Evolutionary conservation across 495 filamentous ascomycete species (phyloP).

Genomic region (Rhypophila decipiens): DNA sequence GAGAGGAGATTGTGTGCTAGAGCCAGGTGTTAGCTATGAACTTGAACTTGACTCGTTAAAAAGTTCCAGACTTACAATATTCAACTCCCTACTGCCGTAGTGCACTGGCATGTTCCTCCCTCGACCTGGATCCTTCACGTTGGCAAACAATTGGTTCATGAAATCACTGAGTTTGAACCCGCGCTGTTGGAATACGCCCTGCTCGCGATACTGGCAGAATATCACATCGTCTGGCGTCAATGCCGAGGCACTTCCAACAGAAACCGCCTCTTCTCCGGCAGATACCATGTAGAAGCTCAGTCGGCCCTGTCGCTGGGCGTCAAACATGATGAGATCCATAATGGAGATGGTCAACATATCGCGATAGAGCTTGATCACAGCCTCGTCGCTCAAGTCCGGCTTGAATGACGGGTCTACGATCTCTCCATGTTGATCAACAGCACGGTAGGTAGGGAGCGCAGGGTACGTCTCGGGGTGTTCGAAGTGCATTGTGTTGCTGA

Average conservation of each 20-base stretch:
- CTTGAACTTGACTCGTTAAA: too few relatives aligned
- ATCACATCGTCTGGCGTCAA: constrained; percentile 78
- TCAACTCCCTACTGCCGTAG: constrained; percentile 76
- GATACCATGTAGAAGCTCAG: constrained; percentile 98
- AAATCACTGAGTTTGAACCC: constrained; percentile 83
- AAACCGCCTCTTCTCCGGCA: constrained; percentile 91
- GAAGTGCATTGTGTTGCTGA: constrained; percentile 73
- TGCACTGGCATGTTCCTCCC: constrained; percentile 98
- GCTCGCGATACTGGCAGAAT: constrained; percentile 92
- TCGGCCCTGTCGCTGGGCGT: constrained; percentile 72
- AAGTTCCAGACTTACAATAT: constrained; percentile 70
- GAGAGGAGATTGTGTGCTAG: constrained; percentile 88
- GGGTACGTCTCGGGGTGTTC: constrained; percentile 58
- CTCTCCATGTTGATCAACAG: constrained; percentile 75
- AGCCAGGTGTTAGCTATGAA: constrained; percentile 9
- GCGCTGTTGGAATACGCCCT: constrained; percentile 82
- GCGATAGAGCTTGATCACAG: constrained; percentile 57
- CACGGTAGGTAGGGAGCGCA: constrained; percentile 79
- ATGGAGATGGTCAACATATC: constrained; percentile 71
- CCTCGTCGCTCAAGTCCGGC: constrained; percentile 61
- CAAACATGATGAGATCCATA: constrained; percentile 93
- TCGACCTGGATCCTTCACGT: constrained; percentile 68
- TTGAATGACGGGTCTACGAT: constrained; percentile 63
- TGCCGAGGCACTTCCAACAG: constrained; percentile 78
- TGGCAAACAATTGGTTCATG: constrained; percentile 94